Evolutionary conservation across 2,329 filamentous ascomycete genomes (phyloP), one percentile per base, ranked within the genome.

Genomic region (Fusarium hainanense): DNA sequence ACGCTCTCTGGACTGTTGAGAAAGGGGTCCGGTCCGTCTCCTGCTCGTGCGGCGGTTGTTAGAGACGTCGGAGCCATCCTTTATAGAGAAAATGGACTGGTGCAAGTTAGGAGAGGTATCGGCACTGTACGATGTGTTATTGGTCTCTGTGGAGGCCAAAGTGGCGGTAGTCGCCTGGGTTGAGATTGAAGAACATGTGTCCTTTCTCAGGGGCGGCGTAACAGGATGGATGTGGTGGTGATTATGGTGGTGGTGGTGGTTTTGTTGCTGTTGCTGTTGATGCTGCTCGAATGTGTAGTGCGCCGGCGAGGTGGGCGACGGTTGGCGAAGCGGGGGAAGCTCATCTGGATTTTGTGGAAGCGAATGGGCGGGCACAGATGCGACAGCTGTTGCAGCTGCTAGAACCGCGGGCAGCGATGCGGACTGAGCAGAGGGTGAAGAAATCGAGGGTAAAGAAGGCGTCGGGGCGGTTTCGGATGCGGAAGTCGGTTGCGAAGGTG

Each of bases 21-120:
- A 88, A 67, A 89, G 80, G 66, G 87, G 87, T 43, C 87, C 87
- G 66, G 87, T 89, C 58, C 87, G 85, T 77, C 87, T 84, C 74
- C 87, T 84, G 75, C 85, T 88, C 67, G 85, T 81, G 72, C 86
- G 85, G 71, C 85, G 85, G 75, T 80, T 82, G 75, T 84, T 83
- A 79, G 82, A 82, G 76, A 85, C 79, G 77, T 87, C 85, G 77
- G 82, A 80, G 66, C 85, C 85, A 82, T 88, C 86, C 77, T 84
- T 84, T 68, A 86, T 79, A 64, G 85, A 85, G 76, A 87, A 88
- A 75, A 86, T 85, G 71, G 82, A 84, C 76, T 87, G 85, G 57
- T 81, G 77, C 71, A 81, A 78, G 69, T 78, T 84, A 71, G 83
- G 83, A 75, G 86, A 87, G 73, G 84, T 83, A 71, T 86, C 83